These are phyloP conservation scores for Brettanomyces custersianus DNA, from an alignment of 805 yeast species.

Conservation along the genomic window DNA sequence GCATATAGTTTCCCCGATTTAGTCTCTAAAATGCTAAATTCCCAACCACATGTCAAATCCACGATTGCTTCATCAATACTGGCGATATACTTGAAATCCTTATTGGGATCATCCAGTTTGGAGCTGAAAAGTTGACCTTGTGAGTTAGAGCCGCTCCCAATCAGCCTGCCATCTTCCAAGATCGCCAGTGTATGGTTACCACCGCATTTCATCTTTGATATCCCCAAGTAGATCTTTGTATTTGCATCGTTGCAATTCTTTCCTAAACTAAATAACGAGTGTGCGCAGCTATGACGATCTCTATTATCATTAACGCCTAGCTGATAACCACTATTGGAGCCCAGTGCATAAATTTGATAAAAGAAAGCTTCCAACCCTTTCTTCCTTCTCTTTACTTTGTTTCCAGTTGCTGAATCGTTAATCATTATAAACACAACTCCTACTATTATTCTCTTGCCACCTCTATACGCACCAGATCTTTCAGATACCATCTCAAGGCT, in stretches of 20 bases:
- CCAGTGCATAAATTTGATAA: constrained; percentile 42
- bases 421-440: too few species aligned
- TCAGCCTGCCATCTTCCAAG: constrained; percentile 42
- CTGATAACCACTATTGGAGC: constrained; percentile 79
- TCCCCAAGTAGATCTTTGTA: background rate
- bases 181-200: constrained; percentile 79
- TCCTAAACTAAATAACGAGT: constrained; percentile 1
- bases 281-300: constrained; percentile 32
- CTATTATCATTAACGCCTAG: constrained; percentile 50
- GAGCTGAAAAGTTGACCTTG: constrained; percentile 2
- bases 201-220: constrained; percentile 53
- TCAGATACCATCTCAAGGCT: too few species aligned
- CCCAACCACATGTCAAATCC: constrained; percentile 52
- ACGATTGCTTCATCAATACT: background rate
- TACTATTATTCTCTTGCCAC: too few species aligned
- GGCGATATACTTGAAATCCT: background rate
- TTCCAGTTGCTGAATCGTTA: too few species aligned
- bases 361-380: too few species aligned
- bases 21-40: constrained; percentile 47
- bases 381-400: too few species aligned
- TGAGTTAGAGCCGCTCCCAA: constrained; percentile 38
- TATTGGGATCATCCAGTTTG: background rate
- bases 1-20: constrained; percentile 31
- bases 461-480: too few species aligned
- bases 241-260: too few species aligned